Evolutionary conservation across 2,329 filamentous ascomycete species (phyloP).

Genomic region (Talaromyces islandicus): DNA sequence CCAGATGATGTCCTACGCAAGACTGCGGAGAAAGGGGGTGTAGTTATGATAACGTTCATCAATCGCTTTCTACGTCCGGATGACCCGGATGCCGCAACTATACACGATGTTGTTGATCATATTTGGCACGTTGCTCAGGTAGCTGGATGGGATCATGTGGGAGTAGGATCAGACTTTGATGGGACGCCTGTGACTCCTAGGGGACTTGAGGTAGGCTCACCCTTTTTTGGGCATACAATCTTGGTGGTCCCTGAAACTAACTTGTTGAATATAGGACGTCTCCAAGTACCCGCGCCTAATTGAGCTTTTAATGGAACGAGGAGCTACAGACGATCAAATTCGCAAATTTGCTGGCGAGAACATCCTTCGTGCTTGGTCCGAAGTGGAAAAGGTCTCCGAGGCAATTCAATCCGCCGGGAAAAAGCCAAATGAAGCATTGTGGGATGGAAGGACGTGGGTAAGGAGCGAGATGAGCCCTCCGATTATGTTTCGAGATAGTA

Average conservation of each 20-base stretch:
- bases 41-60: constrained; percentile 20
- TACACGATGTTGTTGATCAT: constrained; percentile 28
- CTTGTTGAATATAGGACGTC: constrained; percentile 12
- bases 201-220: constrained; percentile 4
- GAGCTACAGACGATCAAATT: constrained; percentile 34
- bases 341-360: constrained; percentile 33
- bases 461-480: constrained; percentile 8
- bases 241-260: too few species aligned
- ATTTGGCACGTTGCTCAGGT: constrained; percentile 10
- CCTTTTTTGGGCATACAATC: too few species aligned
- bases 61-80: constrained; percentile 14
- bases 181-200: constrained; percentile 8
- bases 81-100: constrained; percentile 20
- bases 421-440: constrained; percentile 15
- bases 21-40: constrained; percentile 15
- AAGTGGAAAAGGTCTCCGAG: constrained; percentile 15
- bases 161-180: constrained; percentile 12
- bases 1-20: constrained; percentile 17
- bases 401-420: constrained; percentile 13
- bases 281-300: constrained; percentile 17
- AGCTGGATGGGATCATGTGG: constrained; percentile 11
- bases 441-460: constrained; percentile 7
- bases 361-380: constrained; percentile 23
- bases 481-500: constrained; percentile 8
- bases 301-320: constrained; percentile 25